Evolutionary conservation across 805 yeast genomes (phyloP).

Genomic region (Kazachstania bromeliacearum): DNA sequence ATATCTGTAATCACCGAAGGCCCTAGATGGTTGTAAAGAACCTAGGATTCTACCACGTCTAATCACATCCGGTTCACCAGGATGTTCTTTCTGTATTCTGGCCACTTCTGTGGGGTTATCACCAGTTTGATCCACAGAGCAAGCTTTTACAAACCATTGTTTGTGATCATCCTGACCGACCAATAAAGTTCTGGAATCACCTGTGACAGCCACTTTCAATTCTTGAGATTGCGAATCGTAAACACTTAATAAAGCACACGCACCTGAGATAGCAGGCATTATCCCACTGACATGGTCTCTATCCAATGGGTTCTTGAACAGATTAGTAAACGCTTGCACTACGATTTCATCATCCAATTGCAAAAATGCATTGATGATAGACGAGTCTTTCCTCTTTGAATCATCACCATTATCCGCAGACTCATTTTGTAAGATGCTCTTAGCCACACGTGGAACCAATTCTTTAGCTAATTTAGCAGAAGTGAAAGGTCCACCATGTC

Average conservation of each 20-base stretch:
- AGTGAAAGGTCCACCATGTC: conserved; percentile 96
- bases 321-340: conserved; percentile 55
- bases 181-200: conserved; percentile 87
- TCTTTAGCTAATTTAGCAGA: conserved; percentile 75
- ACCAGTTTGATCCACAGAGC: conserved; percentile 91
- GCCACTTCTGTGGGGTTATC: conserved; percentile 80
- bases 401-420: conserved; percentile 13
- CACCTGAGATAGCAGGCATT: conserved; percentile 91
- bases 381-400: conserved; percentile 45
- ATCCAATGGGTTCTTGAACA: conserved; percentile 53
- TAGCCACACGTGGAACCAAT: conserved; percentile 65
- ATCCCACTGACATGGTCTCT: conserved; percentile 51
- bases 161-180: conserved; percentile 60
- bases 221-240: conserved; percentile 67
- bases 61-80: conserved; percentile 76
- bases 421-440: conserved; percentile 40
- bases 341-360: conserved; percentile 83
- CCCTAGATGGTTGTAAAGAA: conserved; percentile 87
- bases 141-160: conserved; percentile 78
- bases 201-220: conserved; percentile 87
- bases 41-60: conserved; percentile 88
- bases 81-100: conserved; percentile 79
- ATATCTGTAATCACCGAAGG: conserved; percentile 95
- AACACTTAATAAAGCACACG: conserved; percentile 83
- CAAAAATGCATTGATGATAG: conserved; percentile 71